A percentile compares a stretch with the other conserved stretches of the same genome.
These are phyloP conservation scores for Magnusiomyces tetraspermus DNA, from an alignment of 1,139 yeast genomes.

Conservation along the genomic window DNA sequence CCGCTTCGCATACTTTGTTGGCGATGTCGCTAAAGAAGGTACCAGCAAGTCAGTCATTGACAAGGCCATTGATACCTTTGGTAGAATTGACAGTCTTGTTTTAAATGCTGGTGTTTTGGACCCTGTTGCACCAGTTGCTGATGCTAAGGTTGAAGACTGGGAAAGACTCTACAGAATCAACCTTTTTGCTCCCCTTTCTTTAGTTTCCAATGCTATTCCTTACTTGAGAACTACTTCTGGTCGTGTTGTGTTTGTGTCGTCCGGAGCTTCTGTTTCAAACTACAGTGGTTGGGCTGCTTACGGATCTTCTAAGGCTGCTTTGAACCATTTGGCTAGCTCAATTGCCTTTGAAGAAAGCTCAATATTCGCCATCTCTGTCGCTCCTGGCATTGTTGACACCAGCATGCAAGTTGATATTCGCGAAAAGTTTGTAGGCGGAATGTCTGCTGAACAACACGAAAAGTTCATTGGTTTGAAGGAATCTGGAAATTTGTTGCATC, in stretches of 20 bases:
- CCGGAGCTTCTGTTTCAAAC: conserved; percentile 65
- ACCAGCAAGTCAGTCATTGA: conserved; percentile 39
- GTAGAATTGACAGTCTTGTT: conserved; percentile 57
- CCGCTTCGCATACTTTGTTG: conserved; percentile 33
- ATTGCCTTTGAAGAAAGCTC: conserved; percentile 58
- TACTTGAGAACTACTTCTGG: conserved; percentile 50
- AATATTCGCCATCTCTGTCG: conserved; percentile 56
- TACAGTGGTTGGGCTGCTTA: conserved; percentile 82
- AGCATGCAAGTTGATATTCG: conserved; percentile 75
- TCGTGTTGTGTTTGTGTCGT: conserved; percentile 62
- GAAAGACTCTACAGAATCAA: conserved; percentile 61
- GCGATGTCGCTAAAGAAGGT: conserved; percentile 51
- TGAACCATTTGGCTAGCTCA: conserved; percentile 62
- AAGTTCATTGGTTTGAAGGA: conserved; percentile 53
- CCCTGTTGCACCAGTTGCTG: conserved; percentile 56
- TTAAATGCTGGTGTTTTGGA: conserved; percentile 85
- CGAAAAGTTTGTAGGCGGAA: conserved; percentile 35
- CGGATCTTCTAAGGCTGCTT: conserved; percentile 82
- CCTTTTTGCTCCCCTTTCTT: conserved; percentile 62
- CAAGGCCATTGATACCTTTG: conserved; percentile 44
- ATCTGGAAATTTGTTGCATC: conserved; percentile 47
- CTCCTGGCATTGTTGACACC: conserved; percentile 93
- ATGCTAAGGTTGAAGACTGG: conserved; percentile 49
- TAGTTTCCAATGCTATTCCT: conserved; percentile 50
- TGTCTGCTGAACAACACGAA: conserved; percentile 49